phyloP scores from a whole-genome alignment of 768 basidiomycete species.

The Suillus clintonianus region DNA sequence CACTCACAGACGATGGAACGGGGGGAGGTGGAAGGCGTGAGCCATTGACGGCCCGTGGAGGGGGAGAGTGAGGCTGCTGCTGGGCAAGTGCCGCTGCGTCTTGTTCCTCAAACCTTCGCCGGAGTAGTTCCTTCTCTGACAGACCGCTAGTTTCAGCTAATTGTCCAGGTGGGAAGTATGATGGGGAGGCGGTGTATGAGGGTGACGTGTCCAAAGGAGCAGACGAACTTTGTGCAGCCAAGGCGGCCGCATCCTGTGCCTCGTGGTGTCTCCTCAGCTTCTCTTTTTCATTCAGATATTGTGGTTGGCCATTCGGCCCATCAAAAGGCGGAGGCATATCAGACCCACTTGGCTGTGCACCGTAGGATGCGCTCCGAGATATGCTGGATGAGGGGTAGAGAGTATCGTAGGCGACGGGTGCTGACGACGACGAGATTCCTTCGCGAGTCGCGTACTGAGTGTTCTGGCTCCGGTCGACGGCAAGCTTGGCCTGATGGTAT shows the following conservation, averaged over 20 bases:
- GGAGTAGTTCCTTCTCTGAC: conserved; percentile 60
- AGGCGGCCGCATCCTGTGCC: conserved; percentile 62
- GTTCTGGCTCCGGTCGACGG: conserved; percentile 63
- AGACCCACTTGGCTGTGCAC: conserved; percentile 27
- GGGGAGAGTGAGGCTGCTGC: conserved; percentile 25
- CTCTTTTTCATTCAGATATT: conserved; percentile 66
- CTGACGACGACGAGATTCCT: conserved; percentile 29
- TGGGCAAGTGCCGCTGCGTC: conserved; percentile 41
- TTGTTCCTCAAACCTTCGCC: conserved; percentile 57
- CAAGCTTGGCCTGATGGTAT: conserved; percentile 71
- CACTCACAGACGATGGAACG: conserved; percentile 25
- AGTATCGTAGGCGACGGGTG: conserved; percentile 63
- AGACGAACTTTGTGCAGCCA: conserved; percentile 22
- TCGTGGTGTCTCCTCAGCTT: conserved; percentile 63
- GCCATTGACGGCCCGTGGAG: conserved; percentile 24
- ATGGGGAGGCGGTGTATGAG: conserved; percentile 15
- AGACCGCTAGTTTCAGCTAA: conserved; percentile 26
- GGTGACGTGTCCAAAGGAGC: conserved; percentile 15
- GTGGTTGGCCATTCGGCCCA: conserved; percentile 36
- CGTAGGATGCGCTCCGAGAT: conserved; percentile 17
- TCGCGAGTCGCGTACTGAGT: conserved; percentile 25
- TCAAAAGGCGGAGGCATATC: conserved; percentile 61
- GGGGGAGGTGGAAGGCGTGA: conserved; percentile 33
- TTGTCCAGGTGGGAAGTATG: conserved; percentile 20
- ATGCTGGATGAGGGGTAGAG: conserved; percentile 49